These are phyloP conservation scores for Colletotrichum falcatum DNA, from an alignment of 2,329 filamentous ascomycete genomes.

Conservation along the genomic window DNA sequence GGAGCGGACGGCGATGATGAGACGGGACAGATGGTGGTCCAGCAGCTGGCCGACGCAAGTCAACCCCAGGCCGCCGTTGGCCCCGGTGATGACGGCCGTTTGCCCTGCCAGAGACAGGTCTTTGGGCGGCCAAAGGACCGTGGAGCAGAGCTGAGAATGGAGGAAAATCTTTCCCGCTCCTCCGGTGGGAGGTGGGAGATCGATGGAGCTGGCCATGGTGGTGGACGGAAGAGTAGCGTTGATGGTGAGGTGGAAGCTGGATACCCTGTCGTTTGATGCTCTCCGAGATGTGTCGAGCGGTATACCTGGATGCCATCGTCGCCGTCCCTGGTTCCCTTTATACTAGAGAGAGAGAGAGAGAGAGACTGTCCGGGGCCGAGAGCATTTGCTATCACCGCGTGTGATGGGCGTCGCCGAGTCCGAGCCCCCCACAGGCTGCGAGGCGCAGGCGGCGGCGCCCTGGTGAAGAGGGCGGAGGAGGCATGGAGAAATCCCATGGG, in stretches of 20 bases:
- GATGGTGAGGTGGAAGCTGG: not conserved
- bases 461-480: not conserved
- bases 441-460: not conserved
- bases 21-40: conserved; percentile 50
- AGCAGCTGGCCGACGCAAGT: conserved; percentile 57
- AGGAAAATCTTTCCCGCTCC: conserved; percentile 42
- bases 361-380: too few species aligned
- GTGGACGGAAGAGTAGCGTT: not conserved
- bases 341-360: not conserved
- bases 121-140: conserved; percentile 42
- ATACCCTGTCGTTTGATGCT: not conserved
- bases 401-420: not conserved
- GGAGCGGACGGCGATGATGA: conserved; percentile 62
- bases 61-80: conserved; percentile 62
- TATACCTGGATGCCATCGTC: too few species aligned
- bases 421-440: not conserved
- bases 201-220: conserved; percentile 34
- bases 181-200: not conserved
- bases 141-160: conserved; percentile 46
- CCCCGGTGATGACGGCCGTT: conserved; percentile 62
- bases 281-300: not conserved
- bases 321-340: not conserved
- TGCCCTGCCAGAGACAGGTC: conserved; percentile 49
- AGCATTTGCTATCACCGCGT: not conserved
- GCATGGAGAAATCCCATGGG: not conserved